These are phyloP conservation scores for Citrus hindsii DNA, from an alignment of 345 rosid species.

Conservation along the genomic window DNA sequence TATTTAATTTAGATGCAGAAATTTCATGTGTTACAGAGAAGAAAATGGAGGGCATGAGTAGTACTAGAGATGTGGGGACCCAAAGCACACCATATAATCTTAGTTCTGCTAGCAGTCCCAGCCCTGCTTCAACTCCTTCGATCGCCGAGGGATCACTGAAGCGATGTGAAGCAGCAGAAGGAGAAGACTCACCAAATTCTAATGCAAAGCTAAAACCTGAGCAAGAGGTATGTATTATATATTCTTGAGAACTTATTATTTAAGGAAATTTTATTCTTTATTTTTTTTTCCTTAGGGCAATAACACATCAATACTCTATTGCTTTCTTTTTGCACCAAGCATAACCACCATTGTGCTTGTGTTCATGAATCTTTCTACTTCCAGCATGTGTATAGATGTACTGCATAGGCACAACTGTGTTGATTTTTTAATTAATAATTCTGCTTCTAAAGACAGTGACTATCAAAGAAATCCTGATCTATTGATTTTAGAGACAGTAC, in stretches of 20 bases:
- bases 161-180: constrained; percentile 48
- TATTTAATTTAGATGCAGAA: not conserved
- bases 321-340: not conserved
- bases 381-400: not conserved
- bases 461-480: not conserved
- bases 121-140: constrained; percentile 81
- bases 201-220: constrained; percentile 33
- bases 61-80: constrained; percentile 71
- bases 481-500: not conserved
- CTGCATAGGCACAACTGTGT: not conserved
- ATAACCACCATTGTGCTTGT: not conserved
- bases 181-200: constrained; percentile 45
- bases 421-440: not conserved
- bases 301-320: not conserved
- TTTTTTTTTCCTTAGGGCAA: not conserved
- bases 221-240: constrained; percentile 41
- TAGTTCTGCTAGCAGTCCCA: constrained; percentile 57
- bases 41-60: constrained; percentile 44
- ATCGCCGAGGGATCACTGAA: constrained; percentile 46
- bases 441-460: not conserved
- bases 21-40: constrained; percentile 33
- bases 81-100: constrained; percentile 66
- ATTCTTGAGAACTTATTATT: not conserved
- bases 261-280: too few species aligned
- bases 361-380: not conserved